Evolutionary conservation across 352 stramenopile species (phyloP), one percentile per base, ranked within the genome.

Genomic region (Phytophthora brassicae): DNA sequence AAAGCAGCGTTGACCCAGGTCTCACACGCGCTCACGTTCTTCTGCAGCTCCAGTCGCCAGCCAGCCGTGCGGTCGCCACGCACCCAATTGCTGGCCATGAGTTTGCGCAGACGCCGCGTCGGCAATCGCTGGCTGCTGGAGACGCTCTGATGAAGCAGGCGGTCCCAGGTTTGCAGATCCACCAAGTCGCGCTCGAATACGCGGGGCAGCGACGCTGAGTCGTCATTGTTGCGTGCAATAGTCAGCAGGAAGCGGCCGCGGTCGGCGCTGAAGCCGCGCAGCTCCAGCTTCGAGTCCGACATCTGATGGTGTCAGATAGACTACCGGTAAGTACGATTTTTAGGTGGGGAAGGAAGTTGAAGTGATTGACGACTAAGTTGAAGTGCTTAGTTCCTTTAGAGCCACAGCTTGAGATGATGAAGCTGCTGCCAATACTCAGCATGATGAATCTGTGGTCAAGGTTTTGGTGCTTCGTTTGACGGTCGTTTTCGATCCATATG

Each of bases 31-130:
- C 24, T 43, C 35, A 88, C 72, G 52, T 75, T 89, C 70, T 91
- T 93, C 62, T 80, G 60, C 11, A 91, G 50, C 64, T 90, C 80
- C 2, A 75, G 4, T 9, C 75, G 73, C 81, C 82, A 89, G 8
- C 84, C 82, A 5, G 64, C 19, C 9, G 67, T 24, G 2, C 33
- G 2, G 56, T 90, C 73, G 24, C 68, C 68, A 23, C 69, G 68
- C 7, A 75, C 51, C 84, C 84, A 93, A 52, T 70, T 81, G 26
- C 22, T 35, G 31, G 56, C 60, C 69, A 75, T 81, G 9, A 91
- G 75, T 23, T 79, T 86, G 43, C 81, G 81, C 36, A 89, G 48
- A 8, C 82, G 77, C 14, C 77, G 75, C 33, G 66, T 77, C n/a
- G 84, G 75, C 16, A 92, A 64, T 29, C 78, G 81, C 28, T 71